Conservation (phyloP, 352 stramenopile species). For the Pythium monospermum region DNA sequence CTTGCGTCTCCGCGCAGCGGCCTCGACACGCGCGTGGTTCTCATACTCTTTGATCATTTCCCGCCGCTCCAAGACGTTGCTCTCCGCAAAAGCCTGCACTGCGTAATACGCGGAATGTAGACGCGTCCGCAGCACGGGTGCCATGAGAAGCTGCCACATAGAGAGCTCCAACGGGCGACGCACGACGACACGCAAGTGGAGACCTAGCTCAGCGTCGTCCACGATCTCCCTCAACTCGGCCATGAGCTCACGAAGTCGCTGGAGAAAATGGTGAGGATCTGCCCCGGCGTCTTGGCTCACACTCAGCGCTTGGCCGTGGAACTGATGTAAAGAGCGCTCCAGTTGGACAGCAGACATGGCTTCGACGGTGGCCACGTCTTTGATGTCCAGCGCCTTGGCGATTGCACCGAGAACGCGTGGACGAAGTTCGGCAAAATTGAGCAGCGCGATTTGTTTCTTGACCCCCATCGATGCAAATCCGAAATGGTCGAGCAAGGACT, state of each 20-base stretch:
- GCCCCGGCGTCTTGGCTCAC: neutral
- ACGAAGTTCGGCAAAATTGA: constrained; percentile 16
- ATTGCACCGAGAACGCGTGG: constrained; percentile 9
- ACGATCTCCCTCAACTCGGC: constrained; percentile 13
- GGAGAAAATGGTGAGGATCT: neutral
- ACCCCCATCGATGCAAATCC: constrained; percentile 18
- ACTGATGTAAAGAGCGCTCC: constrained; percentile 4
- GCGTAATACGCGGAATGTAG: constrained; percentile 30
- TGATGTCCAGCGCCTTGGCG: constrained; percentile 1
- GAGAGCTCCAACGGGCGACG: constrained; percentile 23
- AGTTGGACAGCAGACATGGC: constrained; percentile 19
- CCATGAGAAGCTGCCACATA: constrained; percentile 38
- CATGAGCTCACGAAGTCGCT: neutral
- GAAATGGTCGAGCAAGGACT: constrained; percentile 33
- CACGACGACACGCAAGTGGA: constrained; percentile 23
- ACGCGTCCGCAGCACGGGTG: constrained; percentile 31
- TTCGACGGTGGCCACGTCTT: constrained; percentile 1
- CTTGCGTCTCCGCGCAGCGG: too few species aligned
- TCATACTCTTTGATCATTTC: too few species aligned
- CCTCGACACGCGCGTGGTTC: too few species aligned
- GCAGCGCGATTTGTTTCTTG: constrained; percentile 30
- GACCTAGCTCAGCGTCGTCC: constrained; percentile 21
- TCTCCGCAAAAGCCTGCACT: too few species aligned
- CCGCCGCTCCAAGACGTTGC: too few species aligned
- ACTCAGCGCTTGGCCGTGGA: constrained; percentile 1